Conservation (phyloP, 2,329 filamentous ascomycete species). For the Colletotrichum sp. region DNA sequence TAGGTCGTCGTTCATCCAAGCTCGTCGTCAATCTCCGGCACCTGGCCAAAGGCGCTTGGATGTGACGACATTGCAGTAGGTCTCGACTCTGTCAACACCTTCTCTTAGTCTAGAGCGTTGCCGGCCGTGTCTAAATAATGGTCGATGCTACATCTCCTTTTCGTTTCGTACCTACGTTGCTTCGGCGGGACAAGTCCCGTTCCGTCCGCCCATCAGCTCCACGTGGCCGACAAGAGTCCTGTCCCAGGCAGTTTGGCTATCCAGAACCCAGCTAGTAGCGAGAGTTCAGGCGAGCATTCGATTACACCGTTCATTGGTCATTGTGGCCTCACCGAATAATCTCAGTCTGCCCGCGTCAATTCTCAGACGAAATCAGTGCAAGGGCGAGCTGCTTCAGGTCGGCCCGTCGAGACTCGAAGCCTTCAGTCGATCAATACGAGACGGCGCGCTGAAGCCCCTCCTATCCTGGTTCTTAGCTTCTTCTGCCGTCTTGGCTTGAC, state of each 20-base stretch:
- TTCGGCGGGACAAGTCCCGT: not conserved
- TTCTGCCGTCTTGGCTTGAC: constrained; percentile 1
- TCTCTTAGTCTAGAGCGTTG: not conserved
- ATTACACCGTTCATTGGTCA: not conserved
- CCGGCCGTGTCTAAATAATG: not conserved
- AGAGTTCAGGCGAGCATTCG: not conserved
- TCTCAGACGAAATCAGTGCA: not conserved
- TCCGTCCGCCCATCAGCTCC: constrained; percentile 9
- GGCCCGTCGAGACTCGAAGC: not conserved
- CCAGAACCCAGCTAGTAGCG: not conserved
- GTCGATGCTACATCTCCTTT: not conserved
- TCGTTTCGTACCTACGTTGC: not conserved
- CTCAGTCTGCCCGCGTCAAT: not conserved
- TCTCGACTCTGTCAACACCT: not conserved
- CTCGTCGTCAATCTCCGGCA: not conserved
- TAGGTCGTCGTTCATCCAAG: not conserved
- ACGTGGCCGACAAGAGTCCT: not conserved
- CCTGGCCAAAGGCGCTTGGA: not conserved
- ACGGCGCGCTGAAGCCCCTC: not conserved
- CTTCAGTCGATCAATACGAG: not conserved
- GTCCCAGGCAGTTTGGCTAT: not conserved
- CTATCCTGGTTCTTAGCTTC: not conserved
- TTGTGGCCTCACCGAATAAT: not conserved
- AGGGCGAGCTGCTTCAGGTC: not conserved
- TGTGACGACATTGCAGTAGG: not conserved